These are phyloP conservation scores for Lepidopterella palustris DNA, from an alignment of 495 filamentous ascomycete species.

Conservation along the genomic window DNA sequence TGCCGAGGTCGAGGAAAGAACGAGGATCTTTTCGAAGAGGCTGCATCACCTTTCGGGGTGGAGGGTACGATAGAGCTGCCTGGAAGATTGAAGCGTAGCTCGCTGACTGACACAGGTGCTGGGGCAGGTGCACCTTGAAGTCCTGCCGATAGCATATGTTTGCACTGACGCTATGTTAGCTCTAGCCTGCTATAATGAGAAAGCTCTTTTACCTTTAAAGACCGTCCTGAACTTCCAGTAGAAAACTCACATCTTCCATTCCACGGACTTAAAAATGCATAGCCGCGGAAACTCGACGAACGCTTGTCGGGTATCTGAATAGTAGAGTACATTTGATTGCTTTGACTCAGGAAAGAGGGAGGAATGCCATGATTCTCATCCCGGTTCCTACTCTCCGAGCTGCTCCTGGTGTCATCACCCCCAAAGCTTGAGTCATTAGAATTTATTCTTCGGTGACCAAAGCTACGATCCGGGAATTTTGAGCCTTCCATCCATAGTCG, in stretches of 20 bases:
- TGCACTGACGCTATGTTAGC: slow-evolving; percentile 46
- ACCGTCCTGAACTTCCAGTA: slow-evolving; percentile 64
- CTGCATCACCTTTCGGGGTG: slow-evolving; percentile 23
- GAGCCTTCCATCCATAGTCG: slow-evolving; percentile 37
- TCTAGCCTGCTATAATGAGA: background rate
- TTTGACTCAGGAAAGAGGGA: background rate
- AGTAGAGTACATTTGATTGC: too few relatives aligned
- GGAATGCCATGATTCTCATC: background rate
- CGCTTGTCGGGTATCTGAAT: slow-evolving; percentile 13
- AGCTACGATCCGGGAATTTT: slow-evolving; percentile 12
- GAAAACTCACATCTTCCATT: slow-evolving; percentile 75
- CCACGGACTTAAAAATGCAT: slow-evolving; percentile 78
- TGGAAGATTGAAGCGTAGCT: slow-evolving; percentile 71
- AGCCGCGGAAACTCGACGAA: slow-evolving; percentile 38
- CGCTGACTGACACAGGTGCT: slow-evolving; percentile 57
- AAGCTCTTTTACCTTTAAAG: slow-evolving; percentile 44
- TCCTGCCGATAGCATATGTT: slow-evolving; percentile 52
- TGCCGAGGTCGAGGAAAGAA: slow-evolving; percentile 23
- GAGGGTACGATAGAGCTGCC: slow-evolving; percentile 12
- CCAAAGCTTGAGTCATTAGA: slow-evolving; percentile 16
- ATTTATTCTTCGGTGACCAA: slow-evolving; percentile 19
- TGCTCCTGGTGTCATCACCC: background rate
- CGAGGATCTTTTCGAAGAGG: slow-evolving; percentile 22
- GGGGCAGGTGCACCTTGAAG: slow-evolving; percentile 28
- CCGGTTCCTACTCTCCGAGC: background rate